These are phyloP conservation scores for Solanum hybrid DNA, from an alignment of 305 asterid species.

Conservation along the genomic window DNA sequence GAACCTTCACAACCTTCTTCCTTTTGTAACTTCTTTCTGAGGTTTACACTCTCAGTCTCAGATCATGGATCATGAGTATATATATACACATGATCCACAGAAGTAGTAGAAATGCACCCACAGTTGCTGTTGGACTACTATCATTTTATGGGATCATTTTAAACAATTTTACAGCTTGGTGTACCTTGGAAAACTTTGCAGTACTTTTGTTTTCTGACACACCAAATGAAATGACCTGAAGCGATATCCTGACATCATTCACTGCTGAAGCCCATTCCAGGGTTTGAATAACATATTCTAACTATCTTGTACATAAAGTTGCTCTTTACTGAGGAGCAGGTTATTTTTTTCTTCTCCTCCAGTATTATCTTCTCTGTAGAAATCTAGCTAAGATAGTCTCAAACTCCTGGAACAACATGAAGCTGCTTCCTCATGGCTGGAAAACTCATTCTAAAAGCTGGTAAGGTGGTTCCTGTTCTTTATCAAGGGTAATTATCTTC, in stretches of 20 bases:
- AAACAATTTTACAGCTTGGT: background rate
- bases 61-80: background rate
- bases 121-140: background rate
- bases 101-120: background rate
- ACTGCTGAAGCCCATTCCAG: background rate
- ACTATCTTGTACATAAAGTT: background rate
- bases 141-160: background rate
- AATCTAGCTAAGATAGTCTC: background rate
- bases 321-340: background rate
- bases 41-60: background rate
- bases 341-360: background rate
- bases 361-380: background rate
- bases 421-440: background rate
- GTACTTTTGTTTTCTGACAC: background rate
- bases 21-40: background rate
- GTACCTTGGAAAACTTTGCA: background rate
- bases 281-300: background rate
- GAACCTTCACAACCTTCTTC: background rate
- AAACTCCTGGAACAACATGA: background rate
- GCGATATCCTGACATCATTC: background rate
- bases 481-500: background rate
- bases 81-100: background rate
- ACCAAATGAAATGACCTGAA: background rate
- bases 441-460: background rate
- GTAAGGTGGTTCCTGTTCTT: background rate